Evolutionary conservation across 1,284 basidiomycete genomes (phyloP).

Genomic region (Ganoderma lucidum): DNA sequence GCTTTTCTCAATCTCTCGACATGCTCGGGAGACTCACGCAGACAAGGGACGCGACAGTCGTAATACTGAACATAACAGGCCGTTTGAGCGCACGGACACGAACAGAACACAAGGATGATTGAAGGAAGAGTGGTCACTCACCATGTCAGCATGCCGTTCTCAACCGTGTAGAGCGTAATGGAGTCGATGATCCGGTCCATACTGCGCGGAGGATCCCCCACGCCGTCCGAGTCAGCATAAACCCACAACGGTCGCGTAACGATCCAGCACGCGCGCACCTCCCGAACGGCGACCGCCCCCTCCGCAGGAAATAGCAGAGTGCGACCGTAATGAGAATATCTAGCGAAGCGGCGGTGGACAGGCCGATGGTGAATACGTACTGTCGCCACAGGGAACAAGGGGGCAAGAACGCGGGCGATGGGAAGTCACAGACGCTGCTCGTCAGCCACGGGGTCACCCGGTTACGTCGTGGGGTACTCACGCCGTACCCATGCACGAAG

Average conservation of each 20-base stretch:
- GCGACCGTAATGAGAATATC: conserved; percentile 59
- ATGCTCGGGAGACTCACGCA: conserved; percentile 47
- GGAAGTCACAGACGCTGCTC: background rate
- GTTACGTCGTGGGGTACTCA: conserved; percentile 16
- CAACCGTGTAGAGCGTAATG: conserved; percentile 59
- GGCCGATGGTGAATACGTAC: conserved; percentile 66
- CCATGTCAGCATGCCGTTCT: conserved; percentile 61
- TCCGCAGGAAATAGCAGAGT: conserved; percentile 54
- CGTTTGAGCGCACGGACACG: background rate
- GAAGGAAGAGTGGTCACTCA: conserved; percentile 34
- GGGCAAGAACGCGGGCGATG: background rate
- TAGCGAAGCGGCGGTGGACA: conserved; percentile 56
- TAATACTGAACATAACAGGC: conserved; percentile 32
- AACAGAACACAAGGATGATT: background rate
- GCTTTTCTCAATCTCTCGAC: background rate
- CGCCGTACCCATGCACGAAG: conserved; percentile 37
- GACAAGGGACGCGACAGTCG: conserved; percentile 55
- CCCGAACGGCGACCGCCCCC: conserved; percentile 50
- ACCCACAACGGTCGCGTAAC: background rate
- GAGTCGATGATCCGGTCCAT: conserved; percentile 56
- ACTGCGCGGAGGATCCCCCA: conserved; percentile 35
- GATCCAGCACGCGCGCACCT: conserved; percentile 40
- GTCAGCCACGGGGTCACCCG: background rate
- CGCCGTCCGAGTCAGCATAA: background rate
- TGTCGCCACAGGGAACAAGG: conserved; percentile 27